phyloP scores from a whole-genome alignment of 768 basidiomycete genomes.

The Tylopilus sp. region DNA sequence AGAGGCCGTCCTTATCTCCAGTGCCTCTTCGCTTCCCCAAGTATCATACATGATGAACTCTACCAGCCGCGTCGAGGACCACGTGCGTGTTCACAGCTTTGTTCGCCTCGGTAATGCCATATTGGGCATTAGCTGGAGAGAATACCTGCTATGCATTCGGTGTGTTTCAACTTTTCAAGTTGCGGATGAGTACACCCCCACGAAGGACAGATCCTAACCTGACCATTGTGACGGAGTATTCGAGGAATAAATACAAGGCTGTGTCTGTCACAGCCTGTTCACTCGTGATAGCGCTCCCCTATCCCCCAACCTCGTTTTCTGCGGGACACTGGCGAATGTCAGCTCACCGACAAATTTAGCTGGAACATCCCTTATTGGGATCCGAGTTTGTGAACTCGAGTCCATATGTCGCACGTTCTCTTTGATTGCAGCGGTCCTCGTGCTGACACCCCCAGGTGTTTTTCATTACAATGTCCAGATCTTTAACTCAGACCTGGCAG shows the following conservation, averaged over 20 bases:
- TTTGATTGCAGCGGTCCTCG: background rate
- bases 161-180: background rate
- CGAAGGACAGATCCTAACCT: background rate
- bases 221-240: background rate
- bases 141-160: background rate
- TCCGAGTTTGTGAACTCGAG: background rate
- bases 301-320: background rate
- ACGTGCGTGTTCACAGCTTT: background rate
- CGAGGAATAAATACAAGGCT: background rate
- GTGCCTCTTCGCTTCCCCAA: background rate
- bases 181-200: background rate
- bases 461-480: slow-evolving; percentile 2
- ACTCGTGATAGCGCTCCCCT: background rate
- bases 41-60: background rate
- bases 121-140: background rate
- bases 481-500: background rate
- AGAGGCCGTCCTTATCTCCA: background rate
- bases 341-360: background rate
- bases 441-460: background rate
- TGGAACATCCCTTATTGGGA: background rate
- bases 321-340: background rate
- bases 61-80: background rate
- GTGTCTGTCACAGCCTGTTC: background rate
- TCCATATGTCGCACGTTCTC: background rate
- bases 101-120: background rate